Evolutionary conservation across 805 yeast species (phyloP), one percentile per base, ranked within the genome.

Genomic region (Clavispora phyllophila): DNA sequence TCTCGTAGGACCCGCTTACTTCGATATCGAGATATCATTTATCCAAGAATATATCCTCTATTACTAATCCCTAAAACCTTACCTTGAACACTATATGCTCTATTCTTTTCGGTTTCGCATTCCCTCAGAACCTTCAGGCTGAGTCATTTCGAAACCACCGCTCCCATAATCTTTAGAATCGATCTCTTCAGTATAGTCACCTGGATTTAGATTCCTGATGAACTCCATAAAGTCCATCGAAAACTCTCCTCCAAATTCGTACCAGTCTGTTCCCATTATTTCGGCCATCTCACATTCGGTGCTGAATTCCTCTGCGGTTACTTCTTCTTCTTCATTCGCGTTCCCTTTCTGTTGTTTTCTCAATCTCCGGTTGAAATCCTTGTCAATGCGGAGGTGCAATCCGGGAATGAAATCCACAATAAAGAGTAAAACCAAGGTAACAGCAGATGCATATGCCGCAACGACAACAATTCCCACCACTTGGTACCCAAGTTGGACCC

Each of bases 401-500:
- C 72, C 72, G 1, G 75, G 75, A 24, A 70, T 53, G 12, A 55
- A 42, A 46, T 70, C 73, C 44, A 70, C 62, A 14, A 66, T 26
- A 41, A 64, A 64, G 32, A 70, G 52, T 29, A 69, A 55, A 7
- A 60, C 46, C 23, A 65, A 48, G 24, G 61, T 57, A 53, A 68
- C 24, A 1, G 62, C 49, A 42, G 68, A 66, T 3, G 63, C 68
- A 47, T 69, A 70, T 0, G 50, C 54, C 1, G 65, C 51, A 0
- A 66, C 60, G 13, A 69, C 63, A 3, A 62, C 64, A 12, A 59
- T 47, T 6, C 73, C 74, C 25, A 66, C 51, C 14, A 66, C 33
- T 44, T 70, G 75, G 49, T 66, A 68, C 7, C 68, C 70, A 9
- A 70, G 46, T 50, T 70, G 75, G 0, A 56, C 53, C 70, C 73